phyloP scores from a whole-genome alignment of 331 rosid genomes.

The Malus hybrid region DNA sequence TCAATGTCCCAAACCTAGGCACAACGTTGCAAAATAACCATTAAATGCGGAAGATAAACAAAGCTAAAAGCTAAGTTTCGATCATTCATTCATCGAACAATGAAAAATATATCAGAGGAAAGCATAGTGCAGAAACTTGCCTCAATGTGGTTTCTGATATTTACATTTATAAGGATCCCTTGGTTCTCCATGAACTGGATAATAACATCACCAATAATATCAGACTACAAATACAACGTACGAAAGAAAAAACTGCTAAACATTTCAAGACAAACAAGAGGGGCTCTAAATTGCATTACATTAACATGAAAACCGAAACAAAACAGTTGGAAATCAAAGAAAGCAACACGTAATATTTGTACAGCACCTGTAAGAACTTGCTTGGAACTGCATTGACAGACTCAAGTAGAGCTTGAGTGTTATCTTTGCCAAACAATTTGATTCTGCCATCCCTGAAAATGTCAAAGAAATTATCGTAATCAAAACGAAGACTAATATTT shows the following conservation, averaged over 20 bases:
- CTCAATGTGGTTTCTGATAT: constrained; percentile 65
- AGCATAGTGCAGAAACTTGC: constrained; percentile 29
- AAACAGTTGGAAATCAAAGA: not conserved
- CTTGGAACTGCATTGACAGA: constrained; percentile 50
- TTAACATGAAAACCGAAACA: not conserved
- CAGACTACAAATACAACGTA: not conserved
- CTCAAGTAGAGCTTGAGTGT: constrained; percentile 67
- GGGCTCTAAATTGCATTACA: not conserved
- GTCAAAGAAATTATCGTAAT: too few relatives aligned
- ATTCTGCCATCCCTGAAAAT: constrained; percentile 66
- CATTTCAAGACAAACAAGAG: not conserved
- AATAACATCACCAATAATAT: not conserved
- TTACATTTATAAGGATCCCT: constrained; percentile 63
- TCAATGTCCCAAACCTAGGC: constrained; percentile 54
- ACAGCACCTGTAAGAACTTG: constrained; percentile 72
- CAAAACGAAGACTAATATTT: too few relatives aligned
- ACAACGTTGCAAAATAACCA: not conserved
- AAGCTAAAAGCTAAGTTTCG: not conserved
- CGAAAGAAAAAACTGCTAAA: not conserved
- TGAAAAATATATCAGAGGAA: not conserved
- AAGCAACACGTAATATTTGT: not conserved
- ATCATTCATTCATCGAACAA: not conserved
- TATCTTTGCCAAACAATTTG: constrained; percentile 70
- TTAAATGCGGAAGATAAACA: not conserved
- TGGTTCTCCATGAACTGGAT: constrained; percentile 67